Evolutionary conservation across 2,329 filamentous ascomycete genomes (phyloP).

Genomic region (Sarocladium brachiariae): DNA sequence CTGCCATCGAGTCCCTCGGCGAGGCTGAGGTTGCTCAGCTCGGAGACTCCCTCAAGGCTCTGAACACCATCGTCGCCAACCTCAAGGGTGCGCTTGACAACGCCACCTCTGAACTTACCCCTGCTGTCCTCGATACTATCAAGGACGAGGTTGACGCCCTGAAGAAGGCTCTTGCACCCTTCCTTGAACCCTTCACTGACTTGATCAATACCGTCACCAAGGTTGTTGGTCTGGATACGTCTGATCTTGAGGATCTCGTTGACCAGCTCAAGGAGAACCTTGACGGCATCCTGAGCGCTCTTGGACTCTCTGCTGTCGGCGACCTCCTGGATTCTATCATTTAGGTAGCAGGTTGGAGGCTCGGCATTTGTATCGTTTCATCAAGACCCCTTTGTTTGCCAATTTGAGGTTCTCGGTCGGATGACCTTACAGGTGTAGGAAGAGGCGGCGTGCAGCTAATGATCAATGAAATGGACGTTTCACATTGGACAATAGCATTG

Average conservation of each 20-base stretch:
- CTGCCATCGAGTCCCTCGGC: slow-evolving; percentile 1
- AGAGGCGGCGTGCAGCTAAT: too few relatives aligned
- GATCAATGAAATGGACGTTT: too few relatives aligned
- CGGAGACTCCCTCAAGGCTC: background rate
- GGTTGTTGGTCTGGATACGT: background rate
- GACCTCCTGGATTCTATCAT: background rate
- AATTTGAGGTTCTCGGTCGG: too few relatives aligned
- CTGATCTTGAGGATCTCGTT: background rate
- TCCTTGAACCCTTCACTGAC: background rate
- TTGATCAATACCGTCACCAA: background rate
- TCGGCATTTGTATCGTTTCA: too few relatives aligned
- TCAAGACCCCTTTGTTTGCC: too few relatives aligned
- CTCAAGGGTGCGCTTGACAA: background rate
- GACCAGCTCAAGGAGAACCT: background rate
- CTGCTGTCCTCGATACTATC: background rate
- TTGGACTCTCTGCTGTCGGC: background rate
- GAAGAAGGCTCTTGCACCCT: background rate
- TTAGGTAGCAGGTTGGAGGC: too few relatives aligned
- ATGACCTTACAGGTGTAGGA: too few relatives aligned
- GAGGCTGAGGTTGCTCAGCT: slow-evolving; percentile 6
- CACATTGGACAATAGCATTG: too few relatives aligned
- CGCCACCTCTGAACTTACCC: background rate
- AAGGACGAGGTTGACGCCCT: background rate
- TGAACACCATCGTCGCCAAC: background rate
- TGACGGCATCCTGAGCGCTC: background rate